Evolutionary conservation across 805 yeast genomes (phyloP).

Genomic region (Yarrowia sp.): DNA sequence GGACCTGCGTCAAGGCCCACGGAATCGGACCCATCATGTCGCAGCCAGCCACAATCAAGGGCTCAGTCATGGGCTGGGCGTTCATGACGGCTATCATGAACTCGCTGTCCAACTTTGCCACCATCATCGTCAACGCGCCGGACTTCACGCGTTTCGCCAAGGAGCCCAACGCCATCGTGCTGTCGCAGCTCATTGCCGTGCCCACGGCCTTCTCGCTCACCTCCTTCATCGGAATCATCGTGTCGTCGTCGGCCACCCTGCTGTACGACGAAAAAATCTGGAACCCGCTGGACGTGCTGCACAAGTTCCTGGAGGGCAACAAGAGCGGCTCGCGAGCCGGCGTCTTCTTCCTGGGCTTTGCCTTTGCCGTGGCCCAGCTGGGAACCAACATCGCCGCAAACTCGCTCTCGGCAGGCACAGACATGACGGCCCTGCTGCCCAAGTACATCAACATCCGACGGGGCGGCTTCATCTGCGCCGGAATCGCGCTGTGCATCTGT

Average conservation of each 20-base stretch:
- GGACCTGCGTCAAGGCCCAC: constrained; percentile 82
- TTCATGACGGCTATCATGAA: constrained; percentile 80
- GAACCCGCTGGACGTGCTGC: constrained; percentile 83
- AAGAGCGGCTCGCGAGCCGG: constrained; percentile 70
- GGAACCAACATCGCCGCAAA: constrained; percentile 75
- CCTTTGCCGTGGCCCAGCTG: constrained; percentile 76
- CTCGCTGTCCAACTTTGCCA: constrained; percentile 83
- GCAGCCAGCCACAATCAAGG: constrained; percentile 60
- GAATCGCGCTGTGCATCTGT: constrained; percentile 70
- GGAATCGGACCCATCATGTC: constrained; percentile 79
- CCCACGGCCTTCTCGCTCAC: constrained; percentile 82
- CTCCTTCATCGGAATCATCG: constrained; percentile 82
- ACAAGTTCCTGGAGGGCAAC: constrained; percentile 61
- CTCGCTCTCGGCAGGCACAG: constrained; percentile 60
- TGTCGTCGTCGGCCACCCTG: constrained; percentile 76
- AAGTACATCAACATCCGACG: constrained; percentile 66
- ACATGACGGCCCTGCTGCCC: constrained; percentile 58
- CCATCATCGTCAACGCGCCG: constrained; percentile 87
- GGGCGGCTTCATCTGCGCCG: constrained; percentile 80
- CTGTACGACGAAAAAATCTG: constrained; percentile 75
- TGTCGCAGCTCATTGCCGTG: constrained; percentile 67
- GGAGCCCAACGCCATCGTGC: constrained; percentile 58
- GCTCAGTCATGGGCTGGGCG: constrained; percentile 79
- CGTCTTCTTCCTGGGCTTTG: constrained; percentile 73
- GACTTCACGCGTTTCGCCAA: constrained; percentile 86